phyloP scores from a whole-genome alignment of 495 filamentous ascomycete species.

The Tricharina praecox region DNA sequence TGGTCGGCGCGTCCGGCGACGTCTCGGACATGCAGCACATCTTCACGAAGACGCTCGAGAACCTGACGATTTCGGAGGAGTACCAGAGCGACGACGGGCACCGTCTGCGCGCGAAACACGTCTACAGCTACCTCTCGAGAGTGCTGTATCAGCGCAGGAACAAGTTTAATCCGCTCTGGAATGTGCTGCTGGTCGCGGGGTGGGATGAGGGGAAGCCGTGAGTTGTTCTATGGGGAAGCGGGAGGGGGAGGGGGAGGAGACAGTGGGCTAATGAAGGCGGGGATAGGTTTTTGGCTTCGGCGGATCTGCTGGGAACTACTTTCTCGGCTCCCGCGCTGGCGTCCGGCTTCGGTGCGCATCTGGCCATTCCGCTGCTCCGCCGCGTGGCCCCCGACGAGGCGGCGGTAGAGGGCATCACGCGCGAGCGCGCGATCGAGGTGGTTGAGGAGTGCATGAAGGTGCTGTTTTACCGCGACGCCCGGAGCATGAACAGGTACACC shows the following conservation, averaged over 20 bases:
- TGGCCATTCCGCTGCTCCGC: conserved; percentile 82
- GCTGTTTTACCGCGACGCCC: conserved; percentile 88
- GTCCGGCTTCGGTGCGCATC: conserved; percentile 82
- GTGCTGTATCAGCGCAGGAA: conserved; percentile 86
- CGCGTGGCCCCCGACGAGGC: conserved; percentile 64
- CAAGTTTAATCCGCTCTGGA: conserved; percentile 96
- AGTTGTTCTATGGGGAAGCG: too few species aligned
- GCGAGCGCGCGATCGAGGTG: conserved; percentile 61
- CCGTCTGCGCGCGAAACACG: conserved; percentile 32
- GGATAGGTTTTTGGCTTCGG: conserved; percentile 55
- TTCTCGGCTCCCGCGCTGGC: conserved; percentile 75
- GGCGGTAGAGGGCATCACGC: conserved; percentile 47
- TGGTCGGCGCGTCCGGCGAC: conserved; percentile 90
- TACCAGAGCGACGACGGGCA: conserved; percentile 40
- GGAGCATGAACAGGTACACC: conserved; percentile 78
- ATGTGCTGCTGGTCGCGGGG: conserved; percentile 76
- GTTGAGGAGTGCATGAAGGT: conserved; percentile 94
- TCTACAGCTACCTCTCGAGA: conserved; percentile 89
- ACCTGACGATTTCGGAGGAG: conserved; percentile 67
- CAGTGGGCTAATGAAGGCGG: neutral
- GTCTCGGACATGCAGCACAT: conserved; percentile 98
- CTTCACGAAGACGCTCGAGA: conserved; percentile 61
- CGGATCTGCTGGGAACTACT: conserved; percentile 84
- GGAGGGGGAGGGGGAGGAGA: too few species aligned
- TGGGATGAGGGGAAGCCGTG: conserved; percentile 59